Percentiles rank a stretch among this genome's conserved stretches.
These are phyloP conservation scores for Fimicolochytrium jonesii DNA, from an alignment of 192 early-diverging fungal genomes.

Conservation along the genomic window DNA sequence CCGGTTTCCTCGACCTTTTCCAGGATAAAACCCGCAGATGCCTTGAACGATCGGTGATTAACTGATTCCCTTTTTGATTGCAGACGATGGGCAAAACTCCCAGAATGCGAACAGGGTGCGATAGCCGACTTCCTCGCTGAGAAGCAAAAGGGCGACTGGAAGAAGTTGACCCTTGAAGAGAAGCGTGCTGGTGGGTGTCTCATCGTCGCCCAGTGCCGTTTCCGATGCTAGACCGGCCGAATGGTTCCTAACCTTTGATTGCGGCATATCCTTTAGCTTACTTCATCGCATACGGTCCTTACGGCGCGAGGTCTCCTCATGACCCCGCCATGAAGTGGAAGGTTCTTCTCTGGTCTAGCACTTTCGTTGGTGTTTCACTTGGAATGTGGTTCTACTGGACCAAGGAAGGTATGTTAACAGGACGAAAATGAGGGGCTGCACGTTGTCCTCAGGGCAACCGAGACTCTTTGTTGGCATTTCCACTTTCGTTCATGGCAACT, in stretches of 20 bases:
- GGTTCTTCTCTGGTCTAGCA: constrained; percentile 36
- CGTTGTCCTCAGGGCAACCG: neutral
- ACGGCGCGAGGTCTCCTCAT: constrained; percentile 78
- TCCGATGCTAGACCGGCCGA: constrained; percentile 1
- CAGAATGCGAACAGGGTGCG: constrained; percentile 75
- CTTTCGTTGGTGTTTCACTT: constrained; percentile 58
- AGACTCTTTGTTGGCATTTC: neutral
- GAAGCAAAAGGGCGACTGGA: constrained; percentile 95
- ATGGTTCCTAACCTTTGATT: neutral
- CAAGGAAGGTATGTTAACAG: constrained; percentile 19
- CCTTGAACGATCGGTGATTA: too few relatives aligned
- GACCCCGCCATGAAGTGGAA: constrained; percentile 69
- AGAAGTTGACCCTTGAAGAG: constrained; percentile 82
- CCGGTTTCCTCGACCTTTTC: neutral
- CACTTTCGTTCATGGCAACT: neutral
- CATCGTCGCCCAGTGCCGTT: too few relatives aligned
- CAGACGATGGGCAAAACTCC: constrained; percentile 62
- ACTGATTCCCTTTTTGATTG: too few relatives aligned
- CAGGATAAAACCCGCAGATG: neutral
- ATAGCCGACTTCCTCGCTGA: constrained; percentile 75
- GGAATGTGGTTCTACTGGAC: constrained; percentile 42
- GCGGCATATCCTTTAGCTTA: constrained; percentile 57
- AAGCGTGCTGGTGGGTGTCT: constrained; percentile 97
- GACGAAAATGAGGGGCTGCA: too few relatives aligned
- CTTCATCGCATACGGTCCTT: constrained; percentile 92